Base-by-base conservation (phyloP, 768 basidiomycete species). In the Candolleomyces eurysporus region DNA sequence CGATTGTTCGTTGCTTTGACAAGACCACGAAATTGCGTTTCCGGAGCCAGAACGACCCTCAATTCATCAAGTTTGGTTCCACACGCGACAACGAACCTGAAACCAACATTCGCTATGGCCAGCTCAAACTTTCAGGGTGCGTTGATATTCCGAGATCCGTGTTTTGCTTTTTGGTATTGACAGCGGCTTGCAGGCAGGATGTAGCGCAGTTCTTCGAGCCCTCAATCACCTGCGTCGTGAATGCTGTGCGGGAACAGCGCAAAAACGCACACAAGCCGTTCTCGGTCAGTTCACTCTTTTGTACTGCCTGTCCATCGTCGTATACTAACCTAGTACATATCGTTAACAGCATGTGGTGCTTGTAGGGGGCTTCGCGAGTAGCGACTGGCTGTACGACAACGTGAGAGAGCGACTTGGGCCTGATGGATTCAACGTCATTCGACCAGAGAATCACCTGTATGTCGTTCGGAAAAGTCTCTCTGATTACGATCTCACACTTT, bases 331-430 rank as follows among this genome's bases (percentile, higher is more conserved):
- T 45, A 59, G 10, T 48, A 31, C 53, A 42, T 31, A 22, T 11
- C 26, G 8, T 40, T 26, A 54, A 31, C 17, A 71, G 69, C 59
- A 61, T 45, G 64, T 71, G 17, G 58, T 68, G 13, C 61, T 71
- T 4, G 69, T 71, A 2, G 69, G 69, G 0, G 69, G 69, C 7
- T 71, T 71, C 54, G 66, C 63, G 5, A 62, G 64, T 22, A 69
- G 63, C 46, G 68, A 71, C 39, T 71, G 67, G 62, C 54, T 70
- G 16, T 70, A 62, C 42, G 57, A 66, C 4, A 48, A 64, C 46
- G 58, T 69, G 6, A 57, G 64, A 14, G 16, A 57, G 17, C 45
- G 54, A n/a, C 61, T 66, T 40, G 8, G 7, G 17, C 59, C 61
- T 2, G 57, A 56, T 6, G 61, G 63, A 8, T 60, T 61, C 46